phyloP scores from a whole-genome alignment of 2,329 filamentous ascomycete genomes.

The Pyrenophora tritici-repentis region DNA sequence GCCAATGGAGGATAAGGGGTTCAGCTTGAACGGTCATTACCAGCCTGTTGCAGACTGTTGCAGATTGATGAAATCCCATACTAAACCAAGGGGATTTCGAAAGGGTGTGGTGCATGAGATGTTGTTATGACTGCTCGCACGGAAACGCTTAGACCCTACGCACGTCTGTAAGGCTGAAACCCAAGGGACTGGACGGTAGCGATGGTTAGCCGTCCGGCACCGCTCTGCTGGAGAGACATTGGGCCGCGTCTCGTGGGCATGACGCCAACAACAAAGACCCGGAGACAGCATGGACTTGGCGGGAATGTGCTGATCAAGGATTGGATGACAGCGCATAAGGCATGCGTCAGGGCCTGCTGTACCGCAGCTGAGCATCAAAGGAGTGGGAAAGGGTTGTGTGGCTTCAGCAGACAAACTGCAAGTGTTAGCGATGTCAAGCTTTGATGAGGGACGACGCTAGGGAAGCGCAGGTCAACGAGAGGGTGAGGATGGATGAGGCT shows the following conservation, averaged over 20 bases:
- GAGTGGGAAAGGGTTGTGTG: neutral
- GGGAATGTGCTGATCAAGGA: neutral
- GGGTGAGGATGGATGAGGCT: conserved; percentile 2
- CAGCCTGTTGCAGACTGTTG: conserved; percentile 3
- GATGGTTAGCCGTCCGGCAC: conserved; percentile 6
- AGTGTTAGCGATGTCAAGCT: neutral
- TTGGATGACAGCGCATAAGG: conserved; percentile 5
- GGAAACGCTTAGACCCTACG: neutral
- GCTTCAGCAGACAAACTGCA: neutral
- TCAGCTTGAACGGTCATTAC: neutral
- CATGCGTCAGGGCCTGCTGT: conserved; percentile 7
- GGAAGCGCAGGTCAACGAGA: neutral
- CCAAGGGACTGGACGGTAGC: conserved; percentile 2
- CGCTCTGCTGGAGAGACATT: conserved; percentile 3
- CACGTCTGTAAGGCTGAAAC: conserved; percentile 1
- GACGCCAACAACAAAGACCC: neutral
- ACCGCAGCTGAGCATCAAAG: conserved; percentile 2
- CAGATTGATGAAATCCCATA: neutral
- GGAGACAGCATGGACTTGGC: neutral
- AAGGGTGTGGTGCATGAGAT: neutral
- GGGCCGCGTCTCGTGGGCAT: neutral
- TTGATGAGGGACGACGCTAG: neutral
- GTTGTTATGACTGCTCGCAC: neutral
- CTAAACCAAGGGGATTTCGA: neutral
- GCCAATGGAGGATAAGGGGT: neutral